phyloP scores from a whole-genome alignment of 2,329 filamentous ascomycete species.

The Colletotrichum magnum region DNA sequence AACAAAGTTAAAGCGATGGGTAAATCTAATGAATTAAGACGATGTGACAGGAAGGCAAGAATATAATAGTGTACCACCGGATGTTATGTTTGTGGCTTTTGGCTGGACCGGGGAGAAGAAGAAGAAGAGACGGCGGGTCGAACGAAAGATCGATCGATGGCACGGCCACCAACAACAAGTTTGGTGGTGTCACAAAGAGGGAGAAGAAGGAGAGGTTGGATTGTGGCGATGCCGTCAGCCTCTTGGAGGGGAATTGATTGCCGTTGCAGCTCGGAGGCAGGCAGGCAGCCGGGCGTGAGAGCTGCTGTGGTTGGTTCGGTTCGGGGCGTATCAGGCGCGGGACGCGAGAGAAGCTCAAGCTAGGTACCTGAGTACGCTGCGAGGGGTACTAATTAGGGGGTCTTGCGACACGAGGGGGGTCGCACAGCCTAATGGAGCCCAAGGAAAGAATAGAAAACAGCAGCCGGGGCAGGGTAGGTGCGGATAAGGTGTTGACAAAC shows the following conservation, averaged over 20 bases:
- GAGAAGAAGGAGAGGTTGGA: slow-evolving; percentile 8
- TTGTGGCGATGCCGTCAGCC: slow-evolving; percentile 30
- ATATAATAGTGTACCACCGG: background rate
- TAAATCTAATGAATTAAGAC: slow-evolving; percentile 4
- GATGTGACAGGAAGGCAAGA: slow-evolving; percentile 3
- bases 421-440: no score
- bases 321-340: slow-evolving; percentile 10
- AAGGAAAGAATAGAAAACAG: no score
- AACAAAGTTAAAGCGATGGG: background rate
- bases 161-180: slow-evolving; percentile 24
- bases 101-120: background rate
- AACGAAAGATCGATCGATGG: slow-evolving; percentile 25
- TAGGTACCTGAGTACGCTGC: background rate
- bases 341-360: slow-evolving; percentile 22
- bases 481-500: no score
- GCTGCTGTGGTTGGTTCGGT: slow-evolving; percentile 3
- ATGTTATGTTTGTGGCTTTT: slow-evolving; percentile 13
- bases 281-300: background rate
- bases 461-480: no score
- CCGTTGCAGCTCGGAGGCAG: slow-evolving; percentile 26
- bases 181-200: slow-evolving; percentile 26
- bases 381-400: no score
- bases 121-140: slow-evolving; percentile 17
- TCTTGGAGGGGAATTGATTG: slow-evolving; percentile 9
- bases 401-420: no score